phyloP scores from a whole-genome alignment of 2,329 filamentous ascomycete species.

The Colletotrichum endophyticum region DNA sequence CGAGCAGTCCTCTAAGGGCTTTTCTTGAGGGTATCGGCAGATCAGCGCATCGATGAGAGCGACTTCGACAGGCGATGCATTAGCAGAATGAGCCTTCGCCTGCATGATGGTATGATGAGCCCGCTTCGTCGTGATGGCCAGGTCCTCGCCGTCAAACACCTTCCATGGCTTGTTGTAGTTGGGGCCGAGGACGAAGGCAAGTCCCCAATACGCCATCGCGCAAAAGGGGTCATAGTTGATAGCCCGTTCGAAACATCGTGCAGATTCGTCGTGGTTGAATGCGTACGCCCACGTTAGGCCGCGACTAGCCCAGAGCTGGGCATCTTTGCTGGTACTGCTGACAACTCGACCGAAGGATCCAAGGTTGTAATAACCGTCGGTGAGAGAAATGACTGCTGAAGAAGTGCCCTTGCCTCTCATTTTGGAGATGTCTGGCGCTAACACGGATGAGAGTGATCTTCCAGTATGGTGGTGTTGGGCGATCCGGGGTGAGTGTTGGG shows the following conservation, averaged over 20 bases:
- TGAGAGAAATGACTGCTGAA: neutral
- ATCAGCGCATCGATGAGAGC: slow-evolving; percentile 69
- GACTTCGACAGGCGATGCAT: slow-evolving; percentile 57
- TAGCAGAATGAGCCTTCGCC: slow-evolving; percentile 42
- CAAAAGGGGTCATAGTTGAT: slow-evolving; percentile 57
- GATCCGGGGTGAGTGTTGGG: neutral
- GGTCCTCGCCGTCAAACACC: slow-evolving; percentile 68
- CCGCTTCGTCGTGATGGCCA: slow-evolving; percentile 51
- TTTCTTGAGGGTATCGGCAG: slow-evolving; percentile 62
- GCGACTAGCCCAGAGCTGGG: slow-evolving; percentile 73
- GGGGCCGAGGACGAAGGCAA: slow-evolving; percentile 74
- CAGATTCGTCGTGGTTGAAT: slow-evolving; percentile 79
- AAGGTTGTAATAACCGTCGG: slow-evolving; percentile 65
- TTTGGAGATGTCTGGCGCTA: neutral
- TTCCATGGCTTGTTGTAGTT: slow-evolving; percentile 83
- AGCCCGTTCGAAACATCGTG: slow-evolving; percentile 67
- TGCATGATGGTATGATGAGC: slow-evolving; percentile 50
- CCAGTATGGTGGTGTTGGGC: neutral
- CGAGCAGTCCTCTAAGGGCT: slow-evolving; percentile 52
- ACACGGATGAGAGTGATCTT: neutral
- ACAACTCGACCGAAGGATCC: slow-evolving; percentile 62
- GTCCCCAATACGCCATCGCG: slow-evolving; percentile 72
- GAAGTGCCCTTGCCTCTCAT: slow-evolving; percentile 16
- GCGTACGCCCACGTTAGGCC: slow-evolving; percentile 76
- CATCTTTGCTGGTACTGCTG: slow-evolving; percentile 52